These are phyloP conservation scores for Phytopythium vexans DNA, from an alignment of 352 stramenopile genomes.

Conservation along the genomic window DNA sequence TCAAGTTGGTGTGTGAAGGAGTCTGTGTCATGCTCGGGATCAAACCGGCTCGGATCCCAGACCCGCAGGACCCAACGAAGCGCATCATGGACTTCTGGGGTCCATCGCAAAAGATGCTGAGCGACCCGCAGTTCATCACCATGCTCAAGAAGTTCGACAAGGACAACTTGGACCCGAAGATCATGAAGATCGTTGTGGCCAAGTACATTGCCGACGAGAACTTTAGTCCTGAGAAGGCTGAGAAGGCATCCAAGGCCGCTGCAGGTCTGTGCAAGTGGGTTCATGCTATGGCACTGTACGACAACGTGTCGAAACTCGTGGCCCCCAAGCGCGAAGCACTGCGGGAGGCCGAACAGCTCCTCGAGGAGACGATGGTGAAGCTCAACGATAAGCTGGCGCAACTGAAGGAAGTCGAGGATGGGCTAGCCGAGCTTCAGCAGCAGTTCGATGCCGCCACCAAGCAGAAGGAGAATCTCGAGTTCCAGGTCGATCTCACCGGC, in stretches of 20 bases:
- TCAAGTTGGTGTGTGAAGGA: slow-evolving; percentile 93
- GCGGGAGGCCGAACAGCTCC: slow-evolving; percentile 69
- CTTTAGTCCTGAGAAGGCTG: slow-evolving; percentile 90
- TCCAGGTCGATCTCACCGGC: slow-evolving; percentile 90
- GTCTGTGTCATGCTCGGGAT: slow-evolving; percentile 95
- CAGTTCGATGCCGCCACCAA: slow-evolving; percentile 88
- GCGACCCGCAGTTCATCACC: slow-evolving; percentile 90
- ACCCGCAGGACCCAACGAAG: slow-evolving; percentile 89
- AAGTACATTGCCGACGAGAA: slow-evolving; percentile 92
- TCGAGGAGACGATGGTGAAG: slow-evolving; percentile 88
- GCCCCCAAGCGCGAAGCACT: slow-evolving; percentile 91
- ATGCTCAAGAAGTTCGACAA: slow-evolving; percentile 91
- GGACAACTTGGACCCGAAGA: slow-evolving; percentile 85
- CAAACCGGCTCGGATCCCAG: slow-evolving; percentile 90
- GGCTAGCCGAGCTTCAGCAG: slow-evolving; percentile 79
- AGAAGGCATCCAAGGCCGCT: slow-evolving; percentile 92
- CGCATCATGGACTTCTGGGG: slow-evolving; percentile 96
- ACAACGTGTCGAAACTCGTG: slow-evolving; percentile 92
- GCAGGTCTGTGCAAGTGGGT: slow-evolving; percentile 93
- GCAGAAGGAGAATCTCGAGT: slow-evolving; percentile 92
- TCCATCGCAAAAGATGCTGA: slow-evolving; percentile 92
- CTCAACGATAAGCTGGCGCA: slow-evolving; percentile 90
- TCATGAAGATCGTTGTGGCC: slow-evolving; percentile 83
- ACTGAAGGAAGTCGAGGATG: slow-evolving; percentile 91
- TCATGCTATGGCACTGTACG: slow-evolving; percentile 91